Evolutionary conservation across 1,139 yeast species (phyloP).

Genomic region (Kodamaea plutei): DNA sequence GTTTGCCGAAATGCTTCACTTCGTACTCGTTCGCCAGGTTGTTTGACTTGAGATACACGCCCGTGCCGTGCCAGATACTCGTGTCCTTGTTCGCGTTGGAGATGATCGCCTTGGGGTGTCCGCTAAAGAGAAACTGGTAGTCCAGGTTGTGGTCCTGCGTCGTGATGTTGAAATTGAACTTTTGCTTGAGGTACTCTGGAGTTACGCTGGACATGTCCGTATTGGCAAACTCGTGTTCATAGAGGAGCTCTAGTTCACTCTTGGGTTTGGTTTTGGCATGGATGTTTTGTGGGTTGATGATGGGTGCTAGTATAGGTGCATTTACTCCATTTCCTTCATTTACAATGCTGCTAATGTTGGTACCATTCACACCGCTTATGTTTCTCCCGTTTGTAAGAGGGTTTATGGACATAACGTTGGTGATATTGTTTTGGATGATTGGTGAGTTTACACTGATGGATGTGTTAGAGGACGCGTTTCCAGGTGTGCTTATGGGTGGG

Average conservation of each 20-base stretch:
- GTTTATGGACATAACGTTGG: no score
- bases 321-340: no score
- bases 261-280: slow-evolving; percentile 2
- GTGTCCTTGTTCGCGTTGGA: slow-evolving; percentile 19
- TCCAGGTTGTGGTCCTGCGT: slow-evolving; percentile 17
- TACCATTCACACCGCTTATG: no score
- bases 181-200: slow-evolving; percentile 20
- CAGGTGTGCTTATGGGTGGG: no score
- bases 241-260: slow-evolving; percentile 3
- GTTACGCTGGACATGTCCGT: slow-evolving; percentile 15
- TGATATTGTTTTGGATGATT: no score
- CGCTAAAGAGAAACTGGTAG: slow-evolving; percentile 24
- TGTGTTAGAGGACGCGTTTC: no score
- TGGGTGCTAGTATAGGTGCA: neutral
- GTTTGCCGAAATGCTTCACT: slow-evolving; percentile 12
- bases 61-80: slow-evolving; percentile 26
- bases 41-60: slow-evolving; percentile 20
- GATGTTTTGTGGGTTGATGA: no score
- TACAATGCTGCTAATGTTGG: no score
- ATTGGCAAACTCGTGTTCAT: slow-evolving; percentile 3
- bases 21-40: slow-evolving; percentile 12
- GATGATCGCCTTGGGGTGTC: slow-evolving; percentile 27
- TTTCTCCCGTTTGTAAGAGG: no score
- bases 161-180: slow-evolving; percentile 25
- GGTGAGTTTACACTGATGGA: no score